These are phyloP conservation scores for Claviceps sp. DNA, from an alignment of 2,329 filamentous ascomycete genomes.

Conservation along the genomic window DNA sequence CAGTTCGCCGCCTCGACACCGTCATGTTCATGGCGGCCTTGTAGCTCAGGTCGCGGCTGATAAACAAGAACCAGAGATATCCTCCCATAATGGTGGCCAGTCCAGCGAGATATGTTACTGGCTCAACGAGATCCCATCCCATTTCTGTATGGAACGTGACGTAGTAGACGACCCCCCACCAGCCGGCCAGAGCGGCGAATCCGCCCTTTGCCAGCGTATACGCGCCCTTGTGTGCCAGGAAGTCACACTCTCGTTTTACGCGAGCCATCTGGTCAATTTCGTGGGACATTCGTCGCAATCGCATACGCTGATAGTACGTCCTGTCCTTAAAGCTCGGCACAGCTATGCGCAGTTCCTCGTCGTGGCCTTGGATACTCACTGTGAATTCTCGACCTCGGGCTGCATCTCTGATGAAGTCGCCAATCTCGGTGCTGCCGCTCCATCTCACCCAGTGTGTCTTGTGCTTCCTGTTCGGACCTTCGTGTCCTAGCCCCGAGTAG, in stretches of 20 bases:
- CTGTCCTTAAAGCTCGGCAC: slow-evolving; percentile 82
- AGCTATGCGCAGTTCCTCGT: slow-evolving; percentile 55
- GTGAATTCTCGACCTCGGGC: slow-evolving; percentile 74
- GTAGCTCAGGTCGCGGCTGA: slow-evolving; percentile 82
- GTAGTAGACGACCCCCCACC: slow-evolving; percentile 75
- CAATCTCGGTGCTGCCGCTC: slow-evolving; percentile 80
- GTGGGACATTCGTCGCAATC: slow-evolving; percentile 56
- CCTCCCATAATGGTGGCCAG: slow-evolving; percentile 75
- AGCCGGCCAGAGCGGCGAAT: slow-evolving; percentile 57
- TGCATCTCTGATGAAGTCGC: slow-evolving; percentile 86
- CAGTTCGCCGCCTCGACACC: slow-evolving; percentile 62
- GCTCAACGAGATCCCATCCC: slow-evolving; percentile 87
- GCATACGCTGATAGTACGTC: slow-evolving; percentile 75
- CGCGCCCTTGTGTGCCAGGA: slow-evolving; percentile 60
- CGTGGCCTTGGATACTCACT: slow-evolving; percentile 62
- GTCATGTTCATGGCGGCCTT: slow-evolving; percentile 78
- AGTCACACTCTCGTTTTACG: slow-evolving; percentile 72
- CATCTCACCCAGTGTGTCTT: slow-evolving; percentile 61
- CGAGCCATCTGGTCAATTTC: slow-evolving; percentile 56
- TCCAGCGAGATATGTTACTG: slow-evolving; percentile 80
- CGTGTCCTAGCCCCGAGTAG: slow-evolving; percentile 57
- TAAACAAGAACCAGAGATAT: slow-evolving; percentile 88
- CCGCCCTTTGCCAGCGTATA: slow-evolving; percentile 71
- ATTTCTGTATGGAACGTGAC: slow-evolving; percentile 58
- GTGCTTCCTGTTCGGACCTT: slow-evolving; percentile 29